Conservation (phyloP, 805 yeast genomes). For the Metschnikowia aberdeeniae region DNA sequence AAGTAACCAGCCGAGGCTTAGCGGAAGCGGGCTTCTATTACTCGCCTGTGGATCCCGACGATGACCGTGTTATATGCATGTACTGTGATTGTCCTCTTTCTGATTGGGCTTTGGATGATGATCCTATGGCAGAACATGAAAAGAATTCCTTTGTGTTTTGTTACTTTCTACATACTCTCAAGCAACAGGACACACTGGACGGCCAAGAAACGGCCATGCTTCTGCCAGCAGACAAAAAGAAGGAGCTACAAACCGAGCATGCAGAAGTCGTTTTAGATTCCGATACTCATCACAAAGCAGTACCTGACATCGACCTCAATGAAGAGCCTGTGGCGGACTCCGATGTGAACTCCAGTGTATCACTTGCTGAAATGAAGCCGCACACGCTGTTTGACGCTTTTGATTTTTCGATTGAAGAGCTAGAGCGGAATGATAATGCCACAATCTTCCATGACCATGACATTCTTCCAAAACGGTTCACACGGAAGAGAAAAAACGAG, state of each 20-base stretch:
- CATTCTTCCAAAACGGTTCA: constrained; percentile 7
- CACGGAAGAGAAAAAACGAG: constrained; percentile 7
- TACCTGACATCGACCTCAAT: constrained; percentile 2
- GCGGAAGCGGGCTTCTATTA: constrained; percentile 47
- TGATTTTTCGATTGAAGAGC: constrained; percentile 18
- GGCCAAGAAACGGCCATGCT: too few species aligned
- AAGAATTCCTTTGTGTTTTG: constrained; percentile 22
- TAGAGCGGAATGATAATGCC: constrained; percentile 8
- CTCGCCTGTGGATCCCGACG: constrained; percentile 26
- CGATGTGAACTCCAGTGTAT: constrained; percentile 1
- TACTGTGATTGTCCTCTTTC: constrained; percentile 30
- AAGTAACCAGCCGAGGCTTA: constrained; percentile 16
- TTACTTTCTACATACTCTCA: constrained; percentile 22
- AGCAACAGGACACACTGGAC: background rate
- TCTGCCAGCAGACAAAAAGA: too few species aligned
- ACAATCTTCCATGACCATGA: constrained; percentile 10
- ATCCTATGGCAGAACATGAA: constrained; percentile 56
- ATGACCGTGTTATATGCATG: constrained; percentile 34
- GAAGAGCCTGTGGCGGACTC: background rate
- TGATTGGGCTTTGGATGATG: constrained; percentile 61
- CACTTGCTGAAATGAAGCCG: background rate
- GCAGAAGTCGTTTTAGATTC: too few species aligned
- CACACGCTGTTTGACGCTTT: constrained; percentile 9
- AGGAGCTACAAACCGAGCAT: too few species aligned
- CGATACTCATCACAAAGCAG: background rate